Percentiles rank a stretch among this genome's conserved stretches.
phyloP scores from a whole-genome alignment of 306 rosid species.

The Medicago truncatula region MtrunA17r5.0-ANR NC_053046.1:36670001-36670500 shows the following conservation, averaged over 20 bases:
- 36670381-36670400: conserved; percentile 54
- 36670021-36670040: too few species aligned
- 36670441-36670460: not conserved
- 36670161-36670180: too few species aligned
- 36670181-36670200: too few species aligned
- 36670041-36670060: too few species aligned
- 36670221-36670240: too few species aligned
- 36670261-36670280: not conserved
- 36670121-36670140: too few species aligned
- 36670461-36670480: not conserved
- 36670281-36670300: not conserved
- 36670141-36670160: too few species aligned
- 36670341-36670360: conserved; percentile 11
- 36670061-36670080: too few species aligned
- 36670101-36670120: too few species aligned
- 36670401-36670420: conserved; percentile 43
- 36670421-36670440: conserved; percentile 42
- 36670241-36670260: not conserved
- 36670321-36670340: conserved; percentile 24
- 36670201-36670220: too few species aligned
- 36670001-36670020: too few species aligned
- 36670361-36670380: conserved; percentile 48
- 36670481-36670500: not conserved
- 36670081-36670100: too few species aligned
- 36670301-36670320: not conserved